Percentiles rank a stretch among this genome's conserved stretches.
These are phyloP conservation scores for Rhizoclosmatium sp. DNA, from an alignment of 192 early-diverging fungal genomes.

Conservation along the genomic window DNA sequence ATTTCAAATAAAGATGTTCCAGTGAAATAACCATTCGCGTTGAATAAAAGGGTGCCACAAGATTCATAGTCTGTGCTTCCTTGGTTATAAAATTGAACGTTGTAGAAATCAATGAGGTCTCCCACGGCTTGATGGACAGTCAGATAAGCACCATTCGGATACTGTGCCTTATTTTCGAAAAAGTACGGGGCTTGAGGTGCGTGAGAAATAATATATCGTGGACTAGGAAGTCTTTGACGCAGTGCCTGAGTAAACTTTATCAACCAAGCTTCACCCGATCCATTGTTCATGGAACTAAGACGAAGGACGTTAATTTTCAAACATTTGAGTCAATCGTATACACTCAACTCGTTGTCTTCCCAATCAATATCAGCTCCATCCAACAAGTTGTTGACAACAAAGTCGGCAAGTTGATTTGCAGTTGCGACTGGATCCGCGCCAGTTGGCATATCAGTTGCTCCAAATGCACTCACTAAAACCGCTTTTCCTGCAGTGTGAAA, in stretches of 20 bases:
- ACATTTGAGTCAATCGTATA: neutral
- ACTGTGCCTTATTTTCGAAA: conserved; percentile 28
- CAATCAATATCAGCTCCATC: conserved; percentile 54
- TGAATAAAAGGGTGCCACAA: conserved; percentile 31
- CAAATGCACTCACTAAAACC: conserved; percentile 46
- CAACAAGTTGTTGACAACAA: conserved; percentile 41
- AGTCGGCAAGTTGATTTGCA: conserved; percentile 40
- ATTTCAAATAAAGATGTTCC: conserved; percentile 45
- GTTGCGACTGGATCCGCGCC: conserved; percentile 35
- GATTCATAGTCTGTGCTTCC: conserved; percentile 39
- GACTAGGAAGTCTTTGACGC: conserved; percentile 38
- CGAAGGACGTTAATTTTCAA: conserved; percentile 4
- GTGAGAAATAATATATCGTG: conserved; percentile 42
- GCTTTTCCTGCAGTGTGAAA: conserved; percentile 44
- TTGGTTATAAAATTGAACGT: conserved; percentile 54
- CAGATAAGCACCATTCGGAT: conserved; percentile 49
- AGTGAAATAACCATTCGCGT: conserved; percentile 35
- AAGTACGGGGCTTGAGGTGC: conserved; percentile 52
- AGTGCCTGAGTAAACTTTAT: conserved; percentile 35
- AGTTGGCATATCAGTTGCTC: conserved; percentile 48
- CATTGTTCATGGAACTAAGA: conserved; percentile 41
- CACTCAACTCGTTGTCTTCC: conserved; percentile 50
- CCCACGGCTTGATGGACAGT: conserved; percentile 41
- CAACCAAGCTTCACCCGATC: conserved; percentile 50
- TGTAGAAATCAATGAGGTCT: conserved; percentile 47